Conservation (phyloP, 176 grass and related monocot genomes). For the Oryza punctata region DNA sequence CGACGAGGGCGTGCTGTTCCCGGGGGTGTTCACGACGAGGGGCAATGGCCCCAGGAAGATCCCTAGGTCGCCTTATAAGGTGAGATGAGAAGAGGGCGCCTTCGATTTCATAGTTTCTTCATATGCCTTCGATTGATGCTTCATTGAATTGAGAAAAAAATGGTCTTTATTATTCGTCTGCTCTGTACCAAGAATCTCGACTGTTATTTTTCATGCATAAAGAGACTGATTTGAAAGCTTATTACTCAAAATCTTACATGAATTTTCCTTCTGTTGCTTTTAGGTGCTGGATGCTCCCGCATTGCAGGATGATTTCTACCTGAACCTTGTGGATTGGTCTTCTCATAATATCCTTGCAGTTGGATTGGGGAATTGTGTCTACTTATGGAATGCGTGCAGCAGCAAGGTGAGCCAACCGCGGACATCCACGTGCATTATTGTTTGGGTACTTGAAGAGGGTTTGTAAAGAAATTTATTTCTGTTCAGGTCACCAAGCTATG, state of each 20-base stretch:
- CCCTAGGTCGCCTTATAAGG: conserved; percentile 87
- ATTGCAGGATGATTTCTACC: conserved; percentile 98
- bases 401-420: conserved; percentile 66
- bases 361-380: conserved; percentile 90
- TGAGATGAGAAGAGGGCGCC: conserved; percentile 11
- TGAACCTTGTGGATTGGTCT: conserved; percentile 98
- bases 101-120: neutral
- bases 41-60: conserved; percentile 71
- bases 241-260: neutral
- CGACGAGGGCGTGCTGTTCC: conserved; percentile 66
- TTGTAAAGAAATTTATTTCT: neutral
- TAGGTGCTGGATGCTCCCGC: conserved; percentile 96
- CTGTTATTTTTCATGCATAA: neutral
- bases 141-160: neutral
- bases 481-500: conserved; percentile 93
- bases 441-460: neutral
- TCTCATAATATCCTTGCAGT: conserved; percentile 94
- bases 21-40: conserved; percentile 45
- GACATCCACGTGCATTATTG: neutral
- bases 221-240: neutral
- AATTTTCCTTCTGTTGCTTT: conserved; percentile 23
- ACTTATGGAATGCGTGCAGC: conserved; percentile 98
- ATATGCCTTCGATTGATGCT: conserved; percentile 20
- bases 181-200: neutral
- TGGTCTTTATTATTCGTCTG: neutral